Conservation (phyloP, 2,329 filamentous ascomycete species). For the Dothideomycetes sp. region DNA sequence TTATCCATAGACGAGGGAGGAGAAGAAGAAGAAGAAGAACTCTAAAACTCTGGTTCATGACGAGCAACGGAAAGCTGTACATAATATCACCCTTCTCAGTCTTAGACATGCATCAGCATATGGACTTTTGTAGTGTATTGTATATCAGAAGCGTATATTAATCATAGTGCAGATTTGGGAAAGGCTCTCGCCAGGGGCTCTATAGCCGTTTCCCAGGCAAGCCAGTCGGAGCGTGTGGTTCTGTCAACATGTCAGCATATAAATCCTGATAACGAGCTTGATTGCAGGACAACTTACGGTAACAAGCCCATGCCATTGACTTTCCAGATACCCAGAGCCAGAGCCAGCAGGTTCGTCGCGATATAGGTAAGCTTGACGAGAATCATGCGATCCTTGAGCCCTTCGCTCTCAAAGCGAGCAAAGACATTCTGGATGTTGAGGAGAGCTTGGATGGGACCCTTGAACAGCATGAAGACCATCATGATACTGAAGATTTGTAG, state of each 20-base stretch:
- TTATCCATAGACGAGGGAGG: too few relatives aligned
- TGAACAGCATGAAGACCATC: constrained; percentile 99
- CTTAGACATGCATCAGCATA: too few relatives aligned
- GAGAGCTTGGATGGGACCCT: constrained; percentile 82
- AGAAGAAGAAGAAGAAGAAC: too few relatives aligned
- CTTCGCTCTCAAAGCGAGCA: constrained; percentile 76
- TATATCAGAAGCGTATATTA: too few relatives aligned
- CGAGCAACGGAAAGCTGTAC: too few relatives aligned
- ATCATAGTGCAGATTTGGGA: constrained; percentile 16
- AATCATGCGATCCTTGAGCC: constrained; percentile 62
- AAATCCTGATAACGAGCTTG: too few relatives aligned
- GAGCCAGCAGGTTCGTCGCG: constrained; percentile 70
- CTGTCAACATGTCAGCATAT: constrained; percentile 38
- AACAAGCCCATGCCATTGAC: constrained; percentile 92
- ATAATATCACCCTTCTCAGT: too few relatives aligned
- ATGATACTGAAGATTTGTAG: constrained; percentile 99
- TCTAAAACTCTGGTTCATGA: too few relatives aligned
- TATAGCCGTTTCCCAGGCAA: constrained; percentile 83
- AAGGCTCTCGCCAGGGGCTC: constrained; percentile 55
- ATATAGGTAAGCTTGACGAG: constrained; percentile 84
- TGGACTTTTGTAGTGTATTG: too few relatives aligned
- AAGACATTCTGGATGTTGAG: constrained; percentile 81
- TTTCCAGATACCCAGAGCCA: constrained; percentile 89
- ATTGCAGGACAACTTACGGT: constrained; percentile 59
- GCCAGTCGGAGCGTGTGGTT: constrained; percentile 93